These are phyloP conservation scores for Tolypocladium amazonense DNA, from an alignment of 2,329 filamentous ascomycete genomes.

Conservation along the genomic window DNA sequence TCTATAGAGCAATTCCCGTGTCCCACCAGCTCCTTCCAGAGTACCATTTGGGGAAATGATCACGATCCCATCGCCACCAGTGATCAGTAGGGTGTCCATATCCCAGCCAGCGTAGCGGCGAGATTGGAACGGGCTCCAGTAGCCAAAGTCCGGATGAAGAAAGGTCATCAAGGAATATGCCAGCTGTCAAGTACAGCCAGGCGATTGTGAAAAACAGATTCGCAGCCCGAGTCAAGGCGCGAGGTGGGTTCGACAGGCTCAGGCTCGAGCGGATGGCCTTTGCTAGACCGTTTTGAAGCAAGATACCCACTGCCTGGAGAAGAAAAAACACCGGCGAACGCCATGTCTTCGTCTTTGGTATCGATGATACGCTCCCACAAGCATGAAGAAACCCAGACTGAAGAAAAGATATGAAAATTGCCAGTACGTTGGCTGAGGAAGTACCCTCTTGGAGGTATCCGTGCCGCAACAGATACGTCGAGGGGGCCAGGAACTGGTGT, in stretches of 20 bases:
- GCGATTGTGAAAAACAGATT: slow-evolving; percentile 52
- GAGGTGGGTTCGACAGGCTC: slow-evolving; percentile 28
- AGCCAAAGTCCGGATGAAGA: slow-evolving; percentile 65
- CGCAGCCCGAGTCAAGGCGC: slow-evolving; percentile 31
- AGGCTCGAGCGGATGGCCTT: slow-evolving; percentile 19
- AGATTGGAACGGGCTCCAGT: slow-evolving; percentile 72
- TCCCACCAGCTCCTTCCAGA: slow-evolving; percentile 53
- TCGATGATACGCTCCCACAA: slow-evolving; percentile 55
- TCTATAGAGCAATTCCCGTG: slow-evolving; percentile 21
- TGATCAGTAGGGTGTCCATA: slow-evolving; percentile 49
- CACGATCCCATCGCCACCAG: slow-evolving; percentile 56
- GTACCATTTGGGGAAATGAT: slow-evolving; percentile 44
- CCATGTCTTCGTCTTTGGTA: slow-evolving; percentile 41
- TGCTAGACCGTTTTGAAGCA: slow-evolving; percentile 40
- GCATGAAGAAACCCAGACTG: slow-evolving; percentile 62
- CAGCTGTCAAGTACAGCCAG: slow-evolving; percentile 61
- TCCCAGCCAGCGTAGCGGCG: slow-evolving; percentile 54
- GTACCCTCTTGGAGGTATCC: slow-evolving; percentile 27
- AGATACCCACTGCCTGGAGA: slow-evolving; percentile 55
- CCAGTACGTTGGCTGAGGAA: slow-evolving; percentile 10
- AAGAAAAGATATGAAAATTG: slow-evolving; percentile 38
- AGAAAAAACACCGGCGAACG: slow-evolving; percentile 59
- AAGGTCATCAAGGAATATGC: slow-evolving; percentile 66
- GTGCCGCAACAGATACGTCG: slow-evolving; percentile 31
- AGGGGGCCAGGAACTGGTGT: slow-evolving; percentile 54